Conservation (phyloP, 208 protist genomes). For the Trypanosoma melophagium region DNA sequence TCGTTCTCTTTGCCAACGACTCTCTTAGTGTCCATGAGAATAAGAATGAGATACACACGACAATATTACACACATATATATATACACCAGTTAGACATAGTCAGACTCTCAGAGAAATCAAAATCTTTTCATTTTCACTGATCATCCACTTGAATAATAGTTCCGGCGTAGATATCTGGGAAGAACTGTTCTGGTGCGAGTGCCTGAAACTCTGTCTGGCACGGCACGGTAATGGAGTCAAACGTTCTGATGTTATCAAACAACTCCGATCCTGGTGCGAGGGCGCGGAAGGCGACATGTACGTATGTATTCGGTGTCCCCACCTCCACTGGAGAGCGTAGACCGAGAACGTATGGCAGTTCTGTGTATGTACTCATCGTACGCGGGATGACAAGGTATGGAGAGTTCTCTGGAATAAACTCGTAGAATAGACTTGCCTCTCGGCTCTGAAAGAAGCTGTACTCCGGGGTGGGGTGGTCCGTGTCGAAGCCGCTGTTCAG, state of each 20-base stretch:
- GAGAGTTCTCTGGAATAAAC: constrained; percentile 71
- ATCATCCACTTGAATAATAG: constrained; percentile 59
- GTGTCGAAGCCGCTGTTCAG: constrained; percentile 77
- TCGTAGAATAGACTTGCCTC: constrained; percentile 82
- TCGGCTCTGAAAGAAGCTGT: constrained; percentile 69
- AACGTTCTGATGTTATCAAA: constrained; percentile 79
- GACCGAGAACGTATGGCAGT: constrained; percentile 59
- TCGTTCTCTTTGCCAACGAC: too few relatives aligned
- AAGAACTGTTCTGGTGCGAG: constrained; percentile 72
- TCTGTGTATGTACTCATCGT: constrained; percentile 51
- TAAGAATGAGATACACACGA: too few relatives aligned
- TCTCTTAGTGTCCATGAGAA: too few relatives aligned
- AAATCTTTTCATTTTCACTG: neutral
- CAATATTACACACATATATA: too few relatives aligned
- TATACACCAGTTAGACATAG: too few relatives aligned
- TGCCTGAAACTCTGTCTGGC: constrained; percentile 76
- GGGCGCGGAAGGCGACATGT: constrained; percentile 57
- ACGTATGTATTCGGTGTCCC: constrained; percentile 51
- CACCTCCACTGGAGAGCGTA: constrained; percentile 59
- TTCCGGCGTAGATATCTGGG: constrained; percentile 79
- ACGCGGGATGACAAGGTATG: constrained; percentile 76
- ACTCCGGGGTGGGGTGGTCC: constrained; percentile 71
- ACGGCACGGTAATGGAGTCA: constrained; percentile 52
- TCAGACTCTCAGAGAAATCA: neutral
- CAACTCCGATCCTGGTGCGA: constrained; percentile 56